phyloP scores from a whole-genome alignment of 495 filamentous ascomycete species.

The Parmelia sp. region DNA sequence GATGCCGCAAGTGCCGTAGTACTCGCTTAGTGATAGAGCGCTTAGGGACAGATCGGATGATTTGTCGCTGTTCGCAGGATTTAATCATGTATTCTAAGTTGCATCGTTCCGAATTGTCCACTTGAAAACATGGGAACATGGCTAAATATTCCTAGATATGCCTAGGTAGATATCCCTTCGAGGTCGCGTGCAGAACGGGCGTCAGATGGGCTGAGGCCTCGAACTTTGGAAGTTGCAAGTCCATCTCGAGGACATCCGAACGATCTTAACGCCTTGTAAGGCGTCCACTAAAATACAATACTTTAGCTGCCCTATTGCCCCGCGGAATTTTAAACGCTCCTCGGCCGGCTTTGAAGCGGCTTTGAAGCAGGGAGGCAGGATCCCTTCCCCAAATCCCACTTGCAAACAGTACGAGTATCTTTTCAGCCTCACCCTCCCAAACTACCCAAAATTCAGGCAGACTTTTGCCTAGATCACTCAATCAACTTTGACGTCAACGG shows the following conservation, averaged over 20 bases:
- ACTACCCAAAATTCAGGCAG: constrained; percentile 3
- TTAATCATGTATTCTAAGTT: not conserved
- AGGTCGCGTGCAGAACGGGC: not conserved
- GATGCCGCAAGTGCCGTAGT: too few species aligned
- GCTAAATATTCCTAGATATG: too few species aligned
- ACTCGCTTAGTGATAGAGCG: too few species aligned
- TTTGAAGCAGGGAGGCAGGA: not conserved
- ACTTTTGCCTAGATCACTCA: not conserved
- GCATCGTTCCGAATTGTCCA: not conserved
- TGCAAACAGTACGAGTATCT: not conserved
- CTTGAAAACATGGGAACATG: too few species aligned
- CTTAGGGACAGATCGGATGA: not conserved
- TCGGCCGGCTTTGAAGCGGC: not conserved
- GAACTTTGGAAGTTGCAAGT: not conserved
- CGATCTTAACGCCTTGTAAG: not conserved
- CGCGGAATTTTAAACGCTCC: constrained; percentile 1
- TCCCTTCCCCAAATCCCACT: constrained; percentile 1
- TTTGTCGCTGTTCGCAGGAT: not conserved
- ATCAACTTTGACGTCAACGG: not conserved
- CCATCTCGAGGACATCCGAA: not conserved
- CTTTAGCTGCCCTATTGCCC: not conserved
- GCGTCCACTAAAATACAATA: too few species aligned
- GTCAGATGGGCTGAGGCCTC: not conserved
- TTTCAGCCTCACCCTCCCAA: constrained; percentile 13
- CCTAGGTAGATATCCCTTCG: not conserved